Conservation (phyloP, 106 monocot genomes). For the Alisma plantagoaquatica region DNA sequence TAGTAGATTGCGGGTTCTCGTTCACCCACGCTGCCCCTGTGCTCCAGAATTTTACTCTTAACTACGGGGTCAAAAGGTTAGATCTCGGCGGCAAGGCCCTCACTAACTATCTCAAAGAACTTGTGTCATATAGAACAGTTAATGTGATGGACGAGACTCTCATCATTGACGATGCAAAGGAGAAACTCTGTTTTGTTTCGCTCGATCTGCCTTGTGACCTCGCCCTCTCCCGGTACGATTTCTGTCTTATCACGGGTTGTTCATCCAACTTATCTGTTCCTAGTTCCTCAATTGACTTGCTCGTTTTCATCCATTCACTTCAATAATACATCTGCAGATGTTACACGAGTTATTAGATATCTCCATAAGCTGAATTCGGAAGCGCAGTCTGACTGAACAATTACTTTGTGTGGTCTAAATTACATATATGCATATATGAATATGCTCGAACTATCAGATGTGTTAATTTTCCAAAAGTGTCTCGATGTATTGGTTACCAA, state of each 20-base stretch:
- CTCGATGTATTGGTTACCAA: no score
- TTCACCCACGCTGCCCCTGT: conserved; percentile 89
- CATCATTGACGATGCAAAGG: conserved; percentile 86
- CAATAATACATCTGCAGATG: no score
- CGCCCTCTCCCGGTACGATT: conserved; percentile 56
- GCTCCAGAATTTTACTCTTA: conserved; percentile 74
- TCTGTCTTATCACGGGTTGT: no score
- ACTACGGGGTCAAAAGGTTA: conserved; percentile 67
- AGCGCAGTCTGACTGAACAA: no score
- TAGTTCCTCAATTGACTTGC: neutral
- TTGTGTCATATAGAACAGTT: conserved; percentile 73
- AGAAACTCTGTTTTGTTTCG: conserved; percentile 91
- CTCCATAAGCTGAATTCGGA: no score
- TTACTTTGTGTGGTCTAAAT: no score
- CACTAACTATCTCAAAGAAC: conserved; percentile 93
- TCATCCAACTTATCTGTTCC: no score
- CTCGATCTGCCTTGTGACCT: conserved; percentile 72
- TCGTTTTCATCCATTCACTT: neutral
- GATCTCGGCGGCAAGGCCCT: conserved; percentile 91
- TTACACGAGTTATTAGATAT: no score
- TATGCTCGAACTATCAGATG: no score
- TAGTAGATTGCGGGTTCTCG: conserved; percentile 93
- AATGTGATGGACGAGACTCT: conserved; percentile 97
- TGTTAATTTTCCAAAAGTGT: no score
- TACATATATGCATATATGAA: no score